Base-by-base conservation (phyloP, 164 flowering plant genomes). In the Protea cynaroides region DNA sequence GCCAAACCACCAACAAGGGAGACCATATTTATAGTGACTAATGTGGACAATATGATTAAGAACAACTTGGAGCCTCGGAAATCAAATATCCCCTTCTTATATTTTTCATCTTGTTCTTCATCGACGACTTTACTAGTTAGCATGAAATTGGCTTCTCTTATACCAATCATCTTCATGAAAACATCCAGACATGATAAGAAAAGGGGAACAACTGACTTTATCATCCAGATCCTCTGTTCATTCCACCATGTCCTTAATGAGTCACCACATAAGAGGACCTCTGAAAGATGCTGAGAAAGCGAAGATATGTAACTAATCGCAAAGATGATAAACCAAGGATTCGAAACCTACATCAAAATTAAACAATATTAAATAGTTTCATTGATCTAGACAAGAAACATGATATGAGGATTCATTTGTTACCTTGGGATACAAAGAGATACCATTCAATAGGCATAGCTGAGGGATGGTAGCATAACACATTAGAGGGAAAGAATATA, bases 381-480 rank as follows among this genome's bases (percentile, higher is more conserved):
- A n/a, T n/a, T n/a, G n/a, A n/a, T n/a, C n/a, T 8, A 12, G 46
- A 40, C 13, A 40, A 29, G 13, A 8, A 40, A 40, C 46, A 8
- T 40, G 12, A 40, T 3, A 8, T 40, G 12, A 40, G 14, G 14
- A 47, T 18, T 12, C 5, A 47, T 14, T 47, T 47, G 52, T 47
- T 58, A 58, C 61, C 61, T 58, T 58, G 1, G 61, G 61, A 22
- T 58, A 58, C 46, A 58, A 37, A 23, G 61, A 38, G 61, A 58
- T 37, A 8, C 61, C 61, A 5, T 58, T 58, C 19, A 58, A 58
- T 46, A 37, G 46, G 24, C 61, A 34, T 34, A 58, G 61, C 23
- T 58, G 61, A 15, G 46, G 37, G 22, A 37, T 12, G 52, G 52
- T 18, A 36, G 46, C 61, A 12, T 58, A 58, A 2, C 37, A 36